Evolutionary conservation across 2,329 filamentous ascomycete species (phyloP).

Genomic region (Didymella glomerata): DNA sequence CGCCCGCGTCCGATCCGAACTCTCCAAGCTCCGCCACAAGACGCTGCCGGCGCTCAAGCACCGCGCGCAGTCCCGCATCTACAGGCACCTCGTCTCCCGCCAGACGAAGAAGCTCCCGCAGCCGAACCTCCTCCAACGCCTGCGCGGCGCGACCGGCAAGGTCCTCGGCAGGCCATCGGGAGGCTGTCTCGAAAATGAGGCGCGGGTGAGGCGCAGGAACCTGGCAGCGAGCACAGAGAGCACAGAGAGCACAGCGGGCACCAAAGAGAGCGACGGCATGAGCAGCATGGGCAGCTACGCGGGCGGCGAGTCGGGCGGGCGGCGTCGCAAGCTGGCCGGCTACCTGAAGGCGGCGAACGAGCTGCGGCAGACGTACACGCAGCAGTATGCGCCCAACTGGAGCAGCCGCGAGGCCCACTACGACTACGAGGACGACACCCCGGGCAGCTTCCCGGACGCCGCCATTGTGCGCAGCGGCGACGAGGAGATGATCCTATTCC

Average conservation of each 20-base stretch:
- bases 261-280: too few species aligned
- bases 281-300: slow-evolving; percentile 44
- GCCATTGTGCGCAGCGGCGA: slow-evolving; percentile 80
- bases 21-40: slow-evolving; percentile 77
- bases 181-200: slow-evolving; percentile 47
- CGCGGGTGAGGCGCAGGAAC: slow-evolving; percentile 39
- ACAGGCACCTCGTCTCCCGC: slow-evolving; percentile 73
- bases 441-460: slow-evolving; percentile 83
- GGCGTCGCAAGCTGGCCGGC: slow-evolving; percentile 79
- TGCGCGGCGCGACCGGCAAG: slow-evolving; percentile 45
- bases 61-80: slow-evolving; percentile 77
- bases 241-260: slow-evolving; percentile 3
- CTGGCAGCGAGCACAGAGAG: slow-evolving; percentile 41
- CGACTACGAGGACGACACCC: slow-evolving; percentile 62
- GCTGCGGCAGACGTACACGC: slow-evolving; percentile 71
- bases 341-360: slow-evolving; percentile 77
- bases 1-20: slow-evolving; percentile 69
- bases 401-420: slow-evolving; percentile 56
- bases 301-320: slow-evolving; percentile 69
- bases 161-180: slow-evolving; percentile 28
- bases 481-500: slow-evolving; percentile 94
- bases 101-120: slow-evolving; percentile 56
- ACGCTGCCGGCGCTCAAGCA: slow-evolving; percentile 76
- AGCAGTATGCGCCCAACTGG: slow-evolving; percentile 61
- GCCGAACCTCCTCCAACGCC: slow-evolving; percentile 41